Conservation (phyloP, 116 monocot genomes). For the Zostera marina region DNA sequence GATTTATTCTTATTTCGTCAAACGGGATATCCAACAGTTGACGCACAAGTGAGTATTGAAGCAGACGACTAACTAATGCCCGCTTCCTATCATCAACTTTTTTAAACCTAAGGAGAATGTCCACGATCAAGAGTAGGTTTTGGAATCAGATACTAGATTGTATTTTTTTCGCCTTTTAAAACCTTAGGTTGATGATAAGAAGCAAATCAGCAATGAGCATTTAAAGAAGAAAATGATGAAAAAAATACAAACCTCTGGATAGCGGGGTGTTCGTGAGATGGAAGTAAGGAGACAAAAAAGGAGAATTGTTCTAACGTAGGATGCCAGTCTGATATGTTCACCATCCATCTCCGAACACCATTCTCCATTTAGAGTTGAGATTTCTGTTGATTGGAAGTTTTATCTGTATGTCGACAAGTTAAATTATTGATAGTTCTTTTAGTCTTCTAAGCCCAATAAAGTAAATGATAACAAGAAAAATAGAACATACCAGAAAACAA, state of each 20-base stretch:
- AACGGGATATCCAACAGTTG: constrained; percentile 49
- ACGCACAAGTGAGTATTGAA: constrained; percentile 69
- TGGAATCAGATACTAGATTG: background rate
- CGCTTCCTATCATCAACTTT: constrained; percentile 73
- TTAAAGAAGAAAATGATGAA: background rate
- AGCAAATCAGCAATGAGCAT: background rate
- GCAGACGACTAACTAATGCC: constrained; percentile 68
- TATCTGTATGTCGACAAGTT: too few species aligned
- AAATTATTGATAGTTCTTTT: too few species aligned
- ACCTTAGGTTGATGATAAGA: background rate
- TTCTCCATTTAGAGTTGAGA: constrained; percentile 23
- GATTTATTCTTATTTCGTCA: constrained; percentile 40
- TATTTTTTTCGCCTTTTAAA: too few species aligned
- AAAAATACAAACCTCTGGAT: constrained; percentile 33
- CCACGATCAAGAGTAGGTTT: background rate
- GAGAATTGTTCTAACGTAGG: constrained; percentile 37
- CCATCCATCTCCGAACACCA: constrained; percentile 46
- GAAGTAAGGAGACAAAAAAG: constrained; percentile 40
- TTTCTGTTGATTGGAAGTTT: too few species aligned
- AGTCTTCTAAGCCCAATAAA: too few species aligned
- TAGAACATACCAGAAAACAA: too few species aligned
- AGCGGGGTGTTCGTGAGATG: constrained; percentile 31
- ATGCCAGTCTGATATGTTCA: constrained; percentile 52
- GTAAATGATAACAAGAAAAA: too few species aligned
- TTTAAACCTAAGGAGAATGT: too few species aligned